phyloP scores from a whole-genome alignment of 2,329 filamentous ascomycete genomes.

The Cercospora sp. region DNA sequence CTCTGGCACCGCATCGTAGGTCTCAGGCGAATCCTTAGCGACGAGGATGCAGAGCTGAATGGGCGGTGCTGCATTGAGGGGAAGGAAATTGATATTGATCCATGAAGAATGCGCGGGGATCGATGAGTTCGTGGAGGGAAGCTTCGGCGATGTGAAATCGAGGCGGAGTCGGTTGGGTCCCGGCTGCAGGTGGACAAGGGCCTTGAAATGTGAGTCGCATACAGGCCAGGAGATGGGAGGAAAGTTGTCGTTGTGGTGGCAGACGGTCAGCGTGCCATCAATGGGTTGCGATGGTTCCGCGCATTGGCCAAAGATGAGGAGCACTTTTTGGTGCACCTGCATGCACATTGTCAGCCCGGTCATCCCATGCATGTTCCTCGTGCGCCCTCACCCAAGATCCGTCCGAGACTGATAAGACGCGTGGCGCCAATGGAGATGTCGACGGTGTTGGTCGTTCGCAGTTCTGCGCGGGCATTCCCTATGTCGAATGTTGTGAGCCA shows the following conservation, averaged over 20 bases:
- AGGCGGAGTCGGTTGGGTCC: slow-evolving; percentile 86
- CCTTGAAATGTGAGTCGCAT: slow-evolving; percentile 86
- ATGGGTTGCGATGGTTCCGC: slow-evolving; percentile 70
- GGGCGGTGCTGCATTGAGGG: slow-evolving; percentile 74
- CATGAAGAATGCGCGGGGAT: slow-evolving; percentile 75
- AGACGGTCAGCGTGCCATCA: slow-evolving; percentile 78
- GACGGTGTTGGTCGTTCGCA: slow-evolving; percentile 33
- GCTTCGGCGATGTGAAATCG: slow-evolving; percentile 79
- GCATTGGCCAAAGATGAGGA: slow-evolving; percentile 78
- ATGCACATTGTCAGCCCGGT: slow-evolving; percentile 9
- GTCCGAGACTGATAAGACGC: slow-evolving; percentile 75
- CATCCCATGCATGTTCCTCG: neutral
- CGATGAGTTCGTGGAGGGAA: slow-evolving; percentile 66
- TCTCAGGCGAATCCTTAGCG: slow-evolving; percentile 82
- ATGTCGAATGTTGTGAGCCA: slow-evolving; percentile 4
- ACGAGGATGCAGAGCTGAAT: slow-evolving; percentile 86
- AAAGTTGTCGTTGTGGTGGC: slow-evolving; percentile 81
- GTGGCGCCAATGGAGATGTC: slow-evolving; percentile 77
- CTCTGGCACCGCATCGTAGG: slow-evolving; percentile 79
- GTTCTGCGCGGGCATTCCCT: slow-evolving; percentile 31
- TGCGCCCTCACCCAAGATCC: slow-evolving; percentile 72
- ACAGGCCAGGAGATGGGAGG: slow-evolving; percentile 85
- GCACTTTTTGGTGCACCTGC: slow-evolving; percentile 87
- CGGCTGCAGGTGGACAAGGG: slow-evolving; percentile 83
- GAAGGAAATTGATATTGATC: slow-evolving; percentile 83